phyloP scores from a whole-genome alignment of 768 basidiomycete genomes.

The Cyathus striatus region DNA sequence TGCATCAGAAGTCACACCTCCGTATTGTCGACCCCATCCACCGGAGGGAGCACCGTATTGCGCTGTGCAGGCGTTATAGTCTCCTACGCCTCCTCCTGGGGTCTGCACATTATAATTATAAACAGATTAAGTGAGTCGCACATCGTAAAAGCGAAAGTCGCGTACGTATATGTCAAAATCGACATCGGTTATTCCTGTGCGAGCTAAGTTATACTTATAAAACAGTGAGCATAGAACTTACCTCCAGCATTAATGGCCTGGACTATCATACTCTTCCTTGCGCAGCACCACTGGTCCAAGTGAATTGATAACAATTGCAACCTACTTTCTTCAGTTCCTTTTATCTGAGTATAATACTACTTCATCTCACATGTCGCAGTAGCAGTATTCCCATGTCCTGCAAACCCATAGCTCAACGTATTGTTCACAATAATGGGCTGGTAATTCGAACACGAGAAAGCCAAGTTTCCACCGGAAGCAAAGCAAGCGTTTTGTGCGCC shows the following conservation, averaged over 20 bases:
- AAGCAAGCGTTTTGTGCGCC: slow-evolving; percentile 8
- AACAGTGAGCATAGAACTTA: not conserved
- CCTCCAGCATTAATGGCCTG: slow-evolving; percentile 8
- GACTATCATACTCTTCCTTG: slow-evolving; percentile 8
- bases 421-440: slow-evolving; percentile 7
- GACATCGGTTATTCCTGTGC: slow-evolving; percentile 2
- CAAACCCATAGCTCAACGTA: slow-evolving; percentile 6
- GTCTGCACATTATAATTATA: slow-evolving; percentile 2
- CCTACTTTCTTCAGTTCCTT: not conserved
- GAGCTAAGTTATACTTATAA: not conserved
- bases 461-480: slow-evolving; percentile 5
- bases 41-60: slow-evolving; percentile 7
- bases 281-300: slow-evolving; percentile 8
- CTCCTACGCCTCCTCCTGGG: slow-evolving; percentile 7
- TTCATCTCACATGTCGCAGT: slow-evolving; percentile 1
- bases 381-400: slow-evolving; percentile 6
- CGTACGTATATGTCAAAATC: slow-evolving; percentile 8
- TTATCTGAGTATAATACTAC: not conserved
- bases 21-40: slow-evolving; percentile 8
- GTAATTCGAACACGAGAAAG: slow-evolving; percentile 6
- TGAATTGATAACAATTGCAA: slow-evolving; percentile 9
- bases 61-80: slow-evolving; percentile 7
- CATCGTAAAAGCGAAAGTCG: not conserved
- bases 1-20: slow-evolving; percentile 5
- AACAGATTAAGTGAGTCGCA: not conserved